Conservation (phyloP, 176 grass and related monocot genomes). For the Ensete glaucum region DNA sequence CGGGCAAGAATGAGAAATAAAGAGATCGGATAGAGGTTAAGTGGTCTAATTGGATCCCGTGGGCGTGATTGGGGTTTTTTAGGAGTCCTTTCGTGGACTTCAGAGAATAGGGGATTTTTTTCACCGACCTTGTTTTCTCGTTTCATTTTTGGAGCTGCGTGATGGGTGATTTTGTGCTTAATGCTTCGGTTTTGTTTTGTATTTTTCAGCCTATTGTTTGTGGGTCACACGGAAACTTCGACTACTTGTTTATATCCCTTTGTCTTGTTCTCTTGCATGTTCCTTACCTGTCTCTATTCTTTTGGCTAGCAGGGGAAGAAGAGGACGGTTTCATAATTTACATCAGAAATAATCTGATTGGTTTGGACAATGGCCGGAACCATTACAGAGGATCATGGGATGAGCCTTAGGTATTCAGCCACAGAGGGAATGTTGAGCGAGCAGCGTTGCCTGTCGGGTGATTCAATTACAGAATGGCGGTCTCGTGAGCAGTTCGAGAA, state of each 20-base stretch:
- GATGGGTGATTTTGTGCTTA: background rate
- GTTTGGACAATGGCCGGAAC: constrained; percentile 36
- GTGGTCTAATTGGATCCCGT: background rate
- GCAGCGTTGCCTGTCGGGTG: constrained; percentile 24
- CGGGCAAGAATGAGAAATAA: background rate
- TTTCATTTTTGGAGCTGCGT: background rate
- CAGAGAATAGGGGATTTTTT: background rate
- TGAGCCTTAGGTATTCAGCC: constrained; percentile 20
- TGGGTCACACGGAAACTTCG: too few species aligned
- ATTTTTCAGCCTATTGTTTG: too few species aligned
- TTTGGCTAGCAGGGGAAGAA: constrained; percentile 2
- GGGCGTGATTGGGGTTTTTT: background rate
- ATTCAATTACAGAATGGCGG: constrained; percentile 43
- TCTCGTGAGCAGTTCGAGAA: constrained; percentile 60
- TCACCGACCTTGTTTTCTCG: background rate
- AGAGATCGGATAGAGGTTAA: background rate
- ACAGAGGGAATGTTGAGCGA: constrained; percentile 22
- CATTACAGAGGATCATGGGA: constrained; percentile 38
- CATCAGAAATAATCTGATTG: background rate
- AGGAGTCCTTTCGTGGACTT: background rate
- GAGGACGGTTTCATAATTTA: background rate
- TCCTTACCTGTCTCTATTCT: background rate
- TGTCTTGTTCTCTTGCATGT: background rate
- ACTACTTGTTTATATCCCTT: background rate
- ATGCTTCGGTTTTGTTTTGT: background rate